Evolutionary conservation across 257 asterid genomes (phyloP).

Genomic region (Solanum tacnaense): DNA sequence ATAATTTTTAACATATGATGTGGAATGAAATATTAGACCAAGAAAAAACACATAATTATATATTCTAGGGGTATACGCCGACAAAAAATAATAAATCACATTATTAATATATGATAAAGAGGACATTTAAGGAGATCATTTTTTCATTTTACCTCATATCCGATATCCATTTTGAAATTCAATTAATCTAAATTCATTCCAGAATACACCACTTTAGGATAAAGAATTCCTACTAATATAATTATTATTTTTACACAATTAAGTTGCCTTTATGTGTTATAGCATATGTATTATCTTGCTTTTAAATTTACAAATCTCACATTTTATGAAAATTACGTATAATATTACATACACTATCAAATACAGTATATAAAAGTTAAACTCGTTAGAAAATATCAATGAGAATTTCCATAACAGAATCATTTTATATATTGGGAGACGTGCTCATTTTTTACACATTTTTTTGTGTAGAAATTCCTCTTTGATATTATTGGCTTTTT

Average conservation of each 20-base stretch:
- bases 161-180: background rate
- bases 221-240: no score
- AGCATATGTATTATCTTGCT: no score
- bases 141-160: no score
- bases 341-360: background rate
- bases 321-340: accelerated
- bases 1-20: background rate
- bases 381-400: no score
- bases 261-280: no score
- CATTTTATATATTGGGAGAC: background rate
- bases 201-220: no score
- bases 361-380: background rate
- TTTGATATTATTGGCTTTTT: background rate
- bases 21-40: background rate
- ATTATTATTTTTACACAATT: no score
- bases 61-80: background rate
- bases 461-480: background rate
- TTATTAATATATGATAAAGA: background rate
- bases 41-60: background rate
- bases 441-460: background rate
- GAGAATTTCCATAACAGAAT: background rate
- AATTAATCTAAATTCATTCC: background rate
- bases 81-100: background rate
- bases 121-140: background rate
- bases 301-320: no score